Evolutionary conservation across 345 rosid species (phyloP).

Genomic region (Eucalyptus camaldulensis): DNA sequence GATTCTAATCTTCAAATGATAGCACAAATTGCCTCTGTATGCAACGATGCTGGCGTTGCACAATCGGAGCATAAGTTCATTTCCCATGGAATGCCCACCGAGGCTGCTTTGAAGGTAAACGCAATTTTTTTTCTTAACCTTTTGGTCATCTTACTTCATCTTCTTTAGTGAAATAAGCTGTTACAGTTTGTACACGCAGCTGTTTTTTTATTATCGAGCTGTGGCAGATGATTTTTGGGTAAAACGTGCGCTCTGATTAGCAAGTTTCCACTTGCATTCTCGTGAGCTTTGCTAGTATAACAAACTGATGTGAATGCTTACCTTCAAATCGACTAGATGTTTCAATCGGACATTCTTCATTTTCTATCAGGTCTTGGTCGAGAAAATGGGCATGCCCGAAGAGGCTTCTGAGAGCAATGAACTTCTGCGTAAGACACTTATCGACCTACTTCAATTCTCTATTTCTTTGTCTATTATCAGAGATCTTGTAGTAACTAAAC

Average conservation of each 20-base stretch:
- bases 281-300: not conserved
- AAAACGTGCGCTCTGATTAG: not conserved
- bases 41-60: slow-evolving; percentile 51
- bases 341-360: not conserved
- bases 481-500: not conserved
- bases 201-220: not conserved
- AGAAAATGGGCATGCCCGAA: slow-evolving; percentile 59
- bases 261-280: not conserved
- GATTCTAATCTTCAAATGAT: slow-evolving; percentile 63
- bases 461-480: not conserved
- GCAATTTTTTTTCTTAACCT: not conserved
- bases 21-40: slow-evolving; percentile 49
- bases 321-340: not conserved
- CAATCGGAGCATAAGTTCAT: slow-evolving; percentile 38
- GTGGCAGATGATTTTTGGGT: not conserved
- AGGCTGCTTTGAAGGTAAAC: slow-evolving; percentile 62
- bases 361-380: slow-evolving; percentile 46
- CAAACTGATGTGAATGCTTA: not conserved
- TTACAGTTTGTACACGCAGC: not conserved
- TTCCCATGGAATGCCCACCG: slow-evolving; percentile 67
- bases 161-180: not conserved
- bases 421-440: slow-evolving; percentile 13
- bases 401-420: slow-evolving; percentile 3
- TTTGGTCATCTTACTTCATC: not conserved
- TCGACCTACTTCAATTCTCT: not conserved